A percentile compares a stretch with the other conserved stretches of the same genome.
These are phyloP conservation scores for Pulveroboletus sp. DNA, from an alignment of 768 basidiomycete genomes.

Conservation along the genomic window DNA sequence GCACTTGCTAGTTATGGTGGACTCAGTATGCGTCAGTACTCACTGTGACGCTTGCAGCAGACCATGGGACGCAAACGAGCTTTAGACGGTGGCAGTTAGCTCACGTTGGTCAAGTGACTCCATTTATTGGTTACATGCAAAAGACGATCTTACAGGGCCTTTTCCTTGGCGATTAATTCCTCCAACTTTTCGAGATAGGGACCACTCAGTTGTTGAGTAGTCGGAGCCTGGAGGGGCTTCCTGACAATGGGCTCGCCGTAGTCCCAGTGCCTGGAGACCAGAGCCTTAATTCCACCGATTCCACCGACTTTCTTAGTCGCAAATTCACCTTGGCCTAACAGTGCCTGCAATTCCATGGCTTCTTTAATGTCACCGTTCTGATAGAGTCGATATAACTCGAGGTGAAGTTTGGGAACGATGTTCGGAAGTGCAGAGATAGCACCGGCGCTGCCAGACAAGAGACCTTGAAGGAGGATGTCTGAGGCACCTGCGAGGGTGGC, in stretches of 20 bases:
- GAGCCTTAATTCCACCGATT: slow-evolving; percentile 61
- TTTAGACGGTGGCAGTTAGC: too few species aligned
- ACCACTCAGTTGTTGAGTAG: slow-evolving; percentile 33
- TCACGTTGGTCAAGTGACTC: not conserved
- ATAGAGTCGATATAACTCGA: slow-evolving; percentile 44
- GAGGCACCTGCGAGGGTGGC: slow-evolving; percentile 73
- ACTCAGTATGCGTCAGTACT: too few species aligned
- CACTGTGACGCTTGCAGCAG: too few species aligned
- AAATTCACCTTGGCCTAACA: slow-evolving; percentile 65
- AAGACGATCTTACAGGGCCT: slow-evolving; percentile 19
- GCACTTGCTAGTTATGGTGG: too few species aligned
- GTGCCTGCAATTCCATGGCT: slow-evolving; percentile 56
- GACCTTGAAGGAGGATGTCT: slow-evolving; percentile 61
- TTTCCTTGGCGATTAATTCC: slow-evolving; percentile 46
- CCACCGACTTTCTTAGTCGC: slow-evolving; percentile 59
- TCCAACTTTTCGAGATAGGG: slow-evolving; percentile 39
- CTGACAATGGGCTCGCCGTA: slow-evolving; percentile 52
- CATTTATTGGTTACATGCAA: not conserved
- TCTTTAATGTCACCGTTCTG: slow-evolving; percentile 51
- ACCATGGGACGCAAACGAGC: too few species aligned
- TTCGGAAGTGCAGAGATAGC: slow-evolving; percentile 63
- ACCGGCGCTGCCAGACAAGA: slow-evolving; percentile 60
- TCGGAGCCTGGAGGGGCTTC: slow-evolving; percentile 44
- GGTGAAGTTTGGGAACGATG: slow-evolving; percentile 56
- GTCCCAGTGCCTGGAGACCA: slow-evolving; percentile 58